These are phyloP conservation scores for Metarhizium album DNA, from an alignment of 2,329 filamentous ascomycete species.

Conservation along the genomic window DNA sequence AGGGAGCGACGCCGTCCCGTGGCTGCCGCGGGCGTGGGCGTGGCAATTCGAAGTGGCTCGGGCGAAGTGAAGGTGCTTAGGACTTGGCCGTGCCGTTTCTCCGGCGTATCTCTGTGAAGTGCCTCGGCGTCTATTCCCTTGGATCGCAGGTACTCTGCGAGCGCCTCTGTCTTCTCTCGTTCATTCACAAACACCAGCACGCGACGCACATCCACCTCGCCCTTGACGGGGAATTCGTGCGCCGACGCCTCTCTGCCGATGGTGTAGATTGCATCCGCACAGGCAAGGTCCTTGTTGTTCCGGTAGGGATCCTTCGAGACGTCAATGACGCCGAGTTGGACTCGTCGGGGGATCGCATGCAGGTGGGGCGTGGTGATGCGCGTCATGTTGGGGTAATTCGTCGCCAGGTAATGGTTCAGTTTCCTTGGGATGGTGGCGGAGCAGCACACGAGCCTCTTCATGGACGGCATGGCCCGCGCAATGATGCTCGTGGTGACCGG, in stretches of 20 bases:
- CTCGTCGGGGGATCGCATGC: constrained; percentile 87
- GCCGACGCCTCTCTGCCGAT: constrained; percentile 66
- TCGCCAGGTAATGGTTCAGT: constrained; percentile 74
- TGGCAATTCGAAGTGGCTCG: constrained; percentile 27
- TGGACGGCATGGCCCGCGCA: constrained; percentile 67
- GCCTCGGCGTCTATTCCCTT: constrained; percentile 87
- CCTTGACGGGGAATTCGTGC: constrained; percentile 45
- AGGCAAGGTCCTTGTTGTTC: constrained; percentile 86
- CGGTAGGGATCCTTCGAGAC: constrained; percentile 86
- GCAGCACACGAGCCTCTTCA: constrained; percentile 82
- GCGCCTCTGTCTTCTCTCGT: constrained; percentile 73
- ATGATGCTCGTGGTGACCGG: constrained; percentile 74
- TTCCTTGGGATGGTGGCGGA: constrained; percentile 91
- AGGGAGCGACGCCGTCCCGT: constrained; percentile 39
- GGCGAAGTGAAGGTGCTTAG: constrained; percentile 60
- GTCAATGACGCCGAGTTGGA: constrained; percentile 88
- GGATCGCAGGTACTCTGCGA: constrained; percentile 65
- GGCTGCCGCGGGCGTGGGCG: constrained; percentile 11
- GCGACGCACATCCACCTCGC: constrained; percentile 59
- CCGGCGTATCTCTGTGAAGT: constrained; percentile 72
- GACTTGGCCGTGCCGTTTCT: constrained; percentile 66
- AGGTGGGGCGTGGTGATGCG: constrained; percentile 91
- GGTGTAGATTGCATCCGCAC: constrained; percentile 88
- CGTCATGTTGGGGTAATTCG: constrained; percentile 70
- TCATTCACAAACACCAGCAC: constrained; percentile 97